Evolutionary conservation across 495 filamentous ascomycete genomes (phyloP), one percentile per base, ranked within the genome.

Genomic region (Daldinia vernicosa): DNA sequence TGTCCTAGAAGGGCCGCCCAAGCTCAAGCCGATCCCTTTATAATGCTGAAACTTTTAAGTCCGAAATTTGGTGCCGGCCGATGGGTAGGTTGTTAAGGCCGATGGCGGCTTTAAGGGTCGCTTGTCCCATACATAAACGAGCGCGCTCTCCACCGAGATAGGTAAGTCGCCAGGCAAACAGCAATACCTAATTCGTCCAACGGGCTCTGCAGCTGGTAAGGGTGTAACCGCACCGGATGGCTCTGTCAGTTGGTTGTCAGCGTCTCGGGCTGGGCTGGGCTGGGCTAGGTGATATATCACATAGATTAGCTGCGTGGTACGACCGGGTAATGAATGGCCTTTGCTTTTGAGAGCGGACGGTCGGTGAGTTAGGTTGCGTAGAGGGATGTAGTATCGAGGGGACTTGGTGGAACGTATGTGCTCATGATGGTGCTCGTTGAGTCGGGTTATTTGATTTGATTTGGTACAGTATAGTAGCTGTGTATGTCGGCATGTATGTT

Each of bases 71-170:
- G 50, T 53, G 50, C 24, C 27, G 50, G 43, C 43, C 43, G 43
- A 47, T 47, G 43, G 43, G 43, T 47, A 24, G 17, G 43, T 30
- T 53, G 24, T 53, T 53, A 53, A 28, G 50, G 24, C 50, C 50
- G 50, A 53, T 30, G 50, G 50, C 50, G 50, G 50, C 50, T 53
- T 53, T 53, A 53, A 53, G 50, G 12, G 24, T 53, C 40, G n/a
- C 45, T 8, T 22, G 45, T 26, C 17, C 45, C 24, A 26, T 26
- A 51, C 45, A 51, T 51, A 51, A 51, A 51, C 45, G 45, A 51
- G 19, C 9, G 17, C 26, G 12, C 45, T 22, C 45, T 51, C 45
- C 19, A 51, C 45, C 45, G 9, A 51, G 12, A 51, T 14, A 51
- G 45, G 45, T 22, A 51, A 51, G 7, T 26, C 19, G 19, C 12